A percentile compares a stretch with the other conserved stretches of the same genome.
These are phyloP conservation scores for Capsicum pubescens DNA, from an alignment of 257 asterid genomes.

Conservation along the genomic window DNA sequence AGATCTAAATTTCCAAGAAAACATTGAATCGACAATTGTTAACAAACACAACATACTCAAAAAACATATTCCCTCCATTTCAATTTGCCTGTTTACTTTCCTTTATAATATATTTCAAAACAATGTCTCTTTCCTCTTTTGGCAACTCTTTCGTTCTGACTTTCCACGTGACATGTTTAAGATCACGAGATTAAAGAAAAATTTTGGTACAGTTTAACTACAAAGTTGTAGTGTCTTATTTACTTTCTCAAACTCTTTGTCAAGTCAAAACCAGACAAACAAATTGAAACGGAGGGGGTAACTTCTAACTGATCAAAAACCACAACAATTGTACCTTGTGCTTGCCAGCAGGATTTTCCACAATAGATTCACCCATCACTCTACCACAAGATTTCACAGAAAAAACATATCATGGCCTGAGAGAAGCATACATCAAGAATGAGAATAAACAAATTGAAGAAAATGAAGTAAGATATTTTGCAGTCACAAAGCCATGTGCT, in stretches of 20 bases:
- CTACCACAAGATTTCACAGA: conserved; percentile 36
- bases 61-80: background rate
- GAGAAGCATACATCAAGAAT: conserved; percentile 46
- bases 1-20: conserved; percentile 30
- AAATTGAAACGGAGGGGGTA: background rate
- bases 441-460: conserved; percentile 42
- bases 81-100: too few relatives aligned
- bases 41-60: conserved; percentile 12
- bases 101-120: too few relatives aligned
- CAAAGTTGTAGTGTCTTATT: too few relatives aligned
- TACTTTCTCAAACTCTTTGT: too few relatives aligned
- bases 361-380: conserved; percentile 56
- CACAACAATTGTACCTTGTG: conserved; percentile 48
- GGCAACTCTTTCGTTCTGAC: too few relatives aligned
- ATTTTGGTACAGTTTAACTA: too few relatives aligned
- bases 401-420: conserved; percentile 40
- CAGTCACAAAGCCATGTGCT: conserved; percentile 55
- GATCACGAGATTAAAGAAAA: too few relatives aligned
- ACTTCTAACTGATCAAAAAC: conserved; percentile 26
- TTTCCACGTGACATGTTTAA: too few relatives aligned
- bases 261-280: too few relatives aligned
- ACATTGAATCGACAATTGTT: conserved; percentile 29
- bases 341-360: conserved; percentile 42
- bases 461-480: conserved; percentile 26
- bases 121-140: too few relatives aligned